Evolutionary conservation across 2,329 filamentous ascomycete genomes (phyloP).

Genomic region (Monosporascus ibericus): DNA sequence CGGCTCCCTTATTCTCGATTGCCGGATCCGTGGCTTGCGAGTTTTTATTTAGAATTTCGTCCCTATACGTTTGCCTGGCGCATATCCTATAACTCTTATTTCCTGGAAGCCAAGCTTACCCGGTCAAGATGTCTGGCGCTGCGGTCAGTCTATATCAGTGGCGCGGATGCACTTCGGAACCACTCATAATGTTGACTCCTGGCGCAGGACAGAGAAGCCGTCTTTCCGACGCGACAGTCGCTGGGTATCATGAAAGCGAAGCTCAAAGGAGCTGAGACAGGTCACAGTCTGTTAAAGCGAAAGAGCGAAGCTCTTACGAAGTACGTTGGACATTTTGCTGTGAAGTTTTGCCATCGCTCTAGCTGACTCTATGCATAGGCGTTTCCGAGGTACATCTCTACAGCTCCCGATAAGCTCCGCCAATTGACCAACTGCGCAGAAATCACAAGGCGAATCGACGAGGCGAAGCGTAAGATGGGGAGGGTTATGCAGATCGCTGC

Average conservation of each 20-base stretch:
- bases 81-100: background rate
- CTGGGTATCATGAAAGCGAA: conserved; percentile 96
- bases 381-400: conserved; percentile 68
- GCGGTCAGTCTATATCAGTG: conserved; percentile 31
- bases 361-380: conserved; percentile 43
- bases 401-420: background rate
- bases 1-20: too few relatives aligned
- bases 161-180: background rate
- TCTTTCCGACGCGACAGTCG: conserved; percentile 97
- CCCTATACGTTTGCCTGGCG: too few relatives aligned
- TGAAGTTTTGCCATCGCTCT: background rate
- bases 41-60: too few relatives aligned
- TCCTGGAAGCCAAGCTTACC: background rate
- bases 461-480: conserved; percentile 99
- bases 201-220: conserved; percentile 78
- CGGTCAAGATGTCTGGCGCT: conserved; percentile 45
- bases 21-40: too few relatives aligned
- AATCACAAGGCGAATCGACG: conserved; percentile 94
- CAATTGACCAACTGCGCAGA: conserved; percentile 44
- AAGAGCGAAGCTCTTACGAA: conserved; percentile 98
- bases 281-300: conserved; percentile 90
- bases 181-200: conserved; percentile 10
- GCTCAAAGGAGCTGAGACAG: conserved; percentile 86
- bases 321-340: conserved; percentile 41
- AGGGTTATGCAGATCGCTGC: conserved; percentile 98